phyloP scores from a whole-genome alignment of 2,329 filamentous ascomycete species.

The Cordyceps fumosorosea region DNA sequence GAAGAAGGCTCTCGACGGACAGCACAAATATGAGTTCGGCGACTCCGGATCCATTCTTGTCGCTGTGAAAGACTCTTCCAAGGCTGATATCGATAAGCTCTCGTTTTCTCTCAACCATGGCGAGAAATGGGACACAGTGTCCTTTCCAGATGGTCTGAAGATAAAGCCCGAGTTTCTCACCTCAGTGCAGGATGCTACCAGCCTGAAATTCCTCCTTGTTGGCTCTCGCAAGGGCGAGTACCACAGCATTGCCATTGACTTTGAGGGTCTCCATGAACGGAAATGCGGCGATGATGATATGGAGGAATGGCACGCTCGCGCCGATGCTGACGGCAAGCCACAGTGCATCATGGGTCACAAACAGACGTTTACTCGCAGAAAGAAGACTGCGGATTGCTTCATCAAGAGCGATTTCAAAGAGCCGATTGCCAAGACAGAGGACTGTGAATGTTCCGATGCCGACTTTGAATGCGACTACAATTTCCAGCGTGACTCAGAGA shows the following conservation, averaged over 20 bases:
- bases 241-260: constrained; percentile 72
- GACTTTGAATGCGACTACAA: constrained; percentile 98
- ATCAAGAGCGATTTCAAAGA: constrained; percentile 81
- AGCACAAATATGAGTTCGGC: constrained; percentile 94
- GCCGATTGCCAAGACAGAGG: constrained; percentile 59
- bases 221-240: constrained; percentile 51
- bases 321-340: constrained; percentile 71
- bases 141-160: constrained; percentile 60
- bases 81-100: constrained; percentile 51
- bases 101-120: constrained; percentile 86
- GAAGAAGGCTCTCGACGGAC: constrained; percentile 66
- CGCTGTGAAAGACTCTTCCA: constrained; percentile 67
- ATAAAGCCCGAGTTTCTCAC: constrained; percentile 70
- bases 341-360: constrained; percentile 95
- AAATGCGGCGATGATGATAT: constrained; percentile 75
- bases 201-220: constrained; percentile 79
- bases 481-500: constrained; percentile 60
- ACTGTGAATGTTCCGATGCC: constrained; percentile 72
- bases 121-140: constrained; percentile 67
- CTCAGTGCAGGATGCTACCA: constrained; percentile 88
- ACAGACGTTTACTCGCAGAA: constrained; percentile 78
- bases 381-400: constrained; percentile 84
- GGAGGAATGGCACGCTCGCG: constrained; percentile 81
- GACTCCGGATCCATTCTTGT: constrained; percentile 86
- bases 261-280: constrained; percentile 69